Evolutionary conservation across 2,329 filamentous ascomycete species (phyloP), one percentile per base, ranked within the genome.

Genomic region (Fusarium graminum): DNA sequence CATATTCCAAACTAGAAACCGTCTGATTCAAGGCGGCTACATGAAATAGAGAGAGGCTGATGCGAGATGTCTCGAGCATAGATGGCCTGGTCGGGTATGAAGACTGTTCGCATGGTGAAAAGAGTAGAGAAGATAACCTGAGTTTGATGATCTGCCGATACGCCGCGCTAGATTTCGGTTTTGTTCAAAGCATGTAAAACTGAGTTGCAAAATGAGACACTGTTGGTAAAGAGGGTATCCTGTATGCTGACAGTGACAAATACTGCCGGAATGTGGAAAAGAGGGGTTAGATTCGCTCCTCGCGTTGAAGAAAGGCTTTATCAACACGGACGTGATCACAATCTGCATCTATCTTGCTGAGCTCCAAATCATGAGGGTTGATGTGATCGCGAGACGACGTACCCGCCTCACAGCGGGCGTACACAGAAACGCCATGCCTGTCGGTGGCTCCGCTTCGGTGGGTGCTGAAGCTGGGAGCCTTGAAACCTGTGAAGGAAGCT

Each of bases 361-460:
- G 65, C 65, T 80, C 79, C 1, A 78, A 34, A 16, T 76, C 76
- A 4, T 71, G 60, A 6, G 68, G 66, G 41, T 77, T 72, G 32
- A 69, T 57, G 25, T 53, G 56, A 12, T 72, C 67, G n/a, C 62
- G 54, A 3, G 57, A 56, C 2, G 59, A 41, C 7, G 44, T 52
- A n/a, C 52, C 56, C 4, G 65, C 66, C n/a, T 75, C 72, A 40
- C 71, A 74, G 17, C 65, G 69, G 9, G 75, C 74, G 5, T 69
- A 65, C 22, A 74, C 47, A 7, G 70, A 71, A n/a, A 60, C 54
- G 10, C 70, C 61, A 8, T 66, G 52, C 1, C 54, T 49, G 29
- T 67, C 44, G 10, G 63, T 69, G 30, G 61, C 52, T 7, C 65
- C 56, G 13, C 62, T 60, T 32, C 53, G 59, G 43, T 52, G 39